Base-by-base conservation (phyloP, 2,329 filamentous ascomycete species). In the Triangularia setosa region DNA sequence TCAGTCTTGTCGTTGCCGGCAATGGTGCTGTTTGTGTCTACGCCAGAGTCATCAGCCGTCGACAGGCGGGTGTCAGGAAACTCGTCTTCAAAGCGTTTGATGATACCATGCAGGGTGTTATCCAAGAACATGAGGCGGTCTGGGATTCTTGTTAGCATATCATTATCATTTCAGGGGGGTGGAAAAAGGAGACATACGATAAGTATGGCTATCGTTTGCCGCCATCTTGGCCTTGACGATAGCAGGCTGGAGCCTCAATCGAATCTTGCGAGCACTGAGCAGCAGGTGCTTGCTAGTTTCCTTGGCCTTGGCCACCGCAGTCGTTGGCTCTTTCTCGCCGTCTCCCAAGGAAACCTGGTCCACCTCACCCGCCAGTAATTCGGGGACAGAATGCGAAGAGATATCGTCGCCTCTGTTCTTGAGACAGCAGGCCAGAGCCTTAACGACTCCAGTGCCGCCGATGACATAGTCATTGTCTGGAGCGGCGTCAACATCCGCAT, bases 391-490 rank as follows among this genome's bases (percentile, higher is more conserved):
- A 57, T 80, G 79, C 59, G 81, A 75, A 67, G 85, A 79, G 28
- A 85, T 85, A 62, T 90, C 88, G 60, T 88, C 84, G 61, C 86
- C 84, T 65, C 91, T 87, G 73, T 96, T 96, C 70, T 92, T 89
- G 58, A 99, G 81, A 72, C 93, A 97, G 72, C 96, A 96, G 61
- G 92, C 89, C 55, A 99, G 81, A 4, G 95, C 95, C 78, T 97
- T 97, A 58, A 96, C 94, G 1, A 99, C 92, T 25, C 94, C 95
- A 0, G 93, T 97, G 16, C 94, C 94, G 21, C 94, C 93, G 72
- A 98, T 95, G 54, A 98, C 93, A 76, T 98, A 98, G 75, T 97
- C 92, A 64, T 96, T 90, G 69, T 97, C 92, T 0, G 93, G 91
- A 6, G 92, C 90, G 11, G 88, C 82, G 2, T 89, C 87, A 53